A percentile compares a stretch with the other conserved stretches of the same genome.
These are phyloP conservation scores for Pythium aphanidermatum DNA, from an alignment of 352 stramenopile genomes.

Conservation along the genomic window DNA sequence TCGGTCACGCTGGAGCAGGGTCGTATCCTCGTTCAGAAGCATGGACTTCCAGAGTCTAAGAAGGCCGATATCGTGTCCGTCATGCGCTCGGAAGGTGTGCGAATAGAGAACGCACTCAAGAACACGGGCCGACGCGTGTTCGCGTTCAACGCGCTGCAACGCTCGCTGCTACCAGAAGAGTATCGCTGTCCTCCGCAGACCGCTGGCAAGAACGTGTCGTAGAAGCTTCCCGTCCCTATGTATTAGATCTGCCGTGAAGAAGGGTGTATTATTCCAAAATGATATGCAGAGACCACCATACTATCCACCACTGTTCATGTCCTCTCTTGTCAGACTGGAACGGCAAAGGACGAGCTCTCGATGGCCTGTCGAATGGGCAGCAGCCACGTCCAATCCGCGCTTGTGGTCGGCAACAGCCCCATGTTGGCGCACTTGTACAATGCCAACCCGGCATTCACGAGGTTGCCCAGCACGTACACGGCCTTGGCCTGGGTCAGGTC, in stretches of 20 bases:
- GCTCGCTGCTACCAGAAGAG: constrained; percentile 73
- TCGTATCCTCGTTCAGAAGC: constrained; percentile 76
- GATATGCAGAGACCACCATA: too few species aligned
- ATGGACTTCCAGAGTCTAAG: constrained; percentile 64
- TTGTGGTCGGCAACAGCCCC: constrained; percentile 89
- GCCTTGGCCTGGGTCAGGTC: constrained; percentile 87
- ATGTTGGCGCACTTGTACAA: constrained; percentile 92
- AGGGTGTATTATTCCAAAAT: constrained; percentile 4
- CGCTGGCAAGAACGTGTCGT: constrained; percentile 74
- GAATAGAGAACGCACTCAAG: constrained; percentile 82
- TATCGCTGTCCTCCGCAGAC: constrained; percentile 80
- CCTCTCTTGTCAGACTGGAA: constrained; percentile 20
- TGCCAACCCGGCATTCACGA: constrained; percentile 80
- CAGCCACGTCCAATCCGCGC: constrained; percentile 90
- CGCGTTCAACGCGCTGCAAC: constrained; percentile 82
- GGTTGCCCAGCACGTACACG: constrained; percentile 84
- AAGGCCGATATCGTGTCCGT: constrained; percentile 71
- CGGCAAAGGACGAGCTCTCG: constrained; percentile 70
- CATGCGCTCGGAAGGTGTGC: constrained; percentile 79
- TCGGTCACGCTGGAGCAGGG: constrained; percentile 94
- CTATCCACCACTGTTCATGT: too few species aligned
- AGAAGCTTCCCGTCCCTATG: constrained; percentile 10
- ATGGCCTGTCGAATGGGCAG: constrained; percentile 78
- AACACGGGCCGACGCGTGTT: constrained; percentile 80
- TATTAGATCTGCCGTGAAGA: not conserved